phyloP scores from a whole-genome alignment of 371 early-diverging fungal species.

The Smittium mucronatum region DNA sequence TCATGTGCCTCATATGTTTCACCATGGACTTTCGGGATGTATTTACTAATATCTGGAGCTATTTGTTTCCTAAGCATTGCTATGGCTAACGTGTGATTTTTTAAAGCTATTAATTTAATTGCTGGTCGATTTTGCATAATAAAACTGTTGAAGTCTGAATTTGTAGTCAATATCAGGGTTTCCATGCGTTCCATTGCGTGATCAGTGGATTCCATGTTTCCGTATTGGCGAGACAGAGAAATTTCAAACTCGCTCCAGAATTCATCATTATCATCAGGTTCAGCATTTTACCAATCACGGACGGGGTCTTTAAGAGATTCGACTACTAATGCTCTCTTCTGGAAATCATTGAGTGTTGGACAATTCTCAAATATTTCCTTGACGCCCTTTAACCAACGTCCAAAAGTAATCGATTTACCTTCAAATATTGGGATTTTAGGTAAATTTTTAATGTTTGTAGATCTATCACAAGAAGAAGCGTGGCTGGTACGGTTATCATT shows the following conservation, averaged over 20 bases:
- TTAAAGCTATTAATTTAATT: background rate
- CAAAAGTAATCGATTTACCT: too few relatives aligned
- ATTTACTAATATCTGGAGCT: too few relatives aligned
- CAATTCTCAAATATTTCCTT: background rate
- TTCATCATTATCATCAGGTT: background rate
- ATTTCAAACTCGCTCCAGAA: background rate
- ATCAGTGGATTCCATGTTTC: background rate
- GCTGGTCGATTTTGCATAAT: background rate
- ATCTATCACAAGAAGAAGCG: too few relatives aligned
- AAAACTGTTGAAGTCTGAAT: background rate
- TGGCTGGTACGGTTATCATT: too few relatives aligned
- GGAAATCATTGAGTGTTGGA: background rate
- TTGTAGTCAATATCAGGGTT: background rate
- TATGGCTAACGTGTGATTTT: too few relatives aligned
- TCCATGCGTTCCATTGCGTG: background rate
- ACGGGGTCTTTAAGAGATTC: background rate
- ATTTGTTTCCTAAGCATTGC: too few relatives aligned
- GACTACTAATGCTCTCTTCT: background rate
- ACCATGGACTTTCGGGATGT: too few relatives aligned
- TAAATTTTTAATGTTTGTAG: too few relatives aligned
- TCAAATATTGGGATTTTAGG: too few relatives aligned
- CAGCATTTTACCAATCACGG: background rate
- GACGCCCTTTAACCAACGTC: too few relatives aligned
- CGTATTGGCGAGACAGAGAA: background rate
- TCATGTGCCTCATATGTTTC: too few relatives aligned